These are phyloP conservation scores for Usnea hakonensis DNA, from an alignment of 495 filamentous ascomycete genomes.

Conservation along the genomic window DNA sequence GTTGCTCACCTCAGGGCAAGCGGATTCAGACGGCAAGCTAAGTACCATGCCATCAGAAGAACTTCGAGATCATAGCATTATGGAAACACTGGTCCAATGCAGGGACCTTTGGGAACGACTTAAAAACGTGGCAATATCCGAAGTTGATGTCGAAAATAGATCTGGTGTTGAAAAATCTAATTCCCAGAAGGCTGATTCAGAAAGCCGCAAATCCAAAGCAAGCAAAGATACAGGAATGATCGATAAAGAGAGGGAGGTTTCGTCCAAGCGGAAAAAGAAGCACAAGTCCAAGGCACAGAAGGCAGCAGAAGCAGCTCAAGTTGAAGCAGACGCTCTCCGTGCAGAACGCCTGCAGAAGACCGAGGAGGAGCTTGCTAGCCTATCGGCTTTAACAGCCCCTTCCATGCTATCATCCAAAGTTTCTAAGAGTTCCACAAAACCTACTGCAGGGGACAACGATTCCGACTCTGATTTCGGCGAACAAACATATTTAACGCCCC, in stretches of 20 bases:
- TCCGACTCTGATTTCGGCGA: constrained; percentile 63
- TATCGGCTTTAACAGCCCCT: constrained; percentile 37
- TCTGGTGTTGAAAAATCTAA: constrained; percentile 5
- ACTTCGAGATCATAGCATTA: constrained; percentile 78
- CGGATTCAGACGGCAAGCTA: constrained; percentile 40
- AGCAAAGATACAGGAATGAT: too few species aligned
- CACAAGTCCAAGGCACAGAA: constrained; percentile 45
- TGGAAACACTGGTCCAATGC: constrained; percentile 74
- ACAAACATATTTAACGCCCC: constrained; percentile 49
- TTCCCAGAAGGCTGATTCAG: constrained; percentile 6
- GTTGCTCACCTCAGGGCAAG: constrained; percentile 66
- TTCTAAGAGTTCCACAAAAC: constrained; percentile 32
- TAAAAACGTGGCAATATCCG: constrained; percentile 43
- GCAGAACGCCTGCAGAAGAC: constrained; percentile 48
- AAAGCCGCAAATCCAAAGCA: background rate
- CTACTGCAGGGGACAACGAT: constrained; percentile 25
- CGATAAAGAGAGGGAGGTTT: background rate
- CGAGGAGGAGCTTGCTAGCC: constrained; percentile 65
- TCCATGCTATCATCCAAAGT: constrained; percentile 29
- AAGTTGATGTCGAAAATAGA: constrained; percentile 12
- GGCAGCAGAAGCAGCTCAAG: constrained; percentile 43
- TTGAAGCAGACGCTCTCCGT: constrained; percentile 46
- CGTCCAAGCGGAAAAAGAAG: constrained; percentile 28
- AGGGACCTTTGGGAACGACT: constrained; percentile 72
- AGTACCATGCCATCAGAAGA: constrained; percentile 57